A percentile compares a stretch with the other conserved stretches of the same genome.
phyloP scores from a whole-genome alignment of 371 early-diverging fungal genomes.

The Mucor velutinosus region DNA sequence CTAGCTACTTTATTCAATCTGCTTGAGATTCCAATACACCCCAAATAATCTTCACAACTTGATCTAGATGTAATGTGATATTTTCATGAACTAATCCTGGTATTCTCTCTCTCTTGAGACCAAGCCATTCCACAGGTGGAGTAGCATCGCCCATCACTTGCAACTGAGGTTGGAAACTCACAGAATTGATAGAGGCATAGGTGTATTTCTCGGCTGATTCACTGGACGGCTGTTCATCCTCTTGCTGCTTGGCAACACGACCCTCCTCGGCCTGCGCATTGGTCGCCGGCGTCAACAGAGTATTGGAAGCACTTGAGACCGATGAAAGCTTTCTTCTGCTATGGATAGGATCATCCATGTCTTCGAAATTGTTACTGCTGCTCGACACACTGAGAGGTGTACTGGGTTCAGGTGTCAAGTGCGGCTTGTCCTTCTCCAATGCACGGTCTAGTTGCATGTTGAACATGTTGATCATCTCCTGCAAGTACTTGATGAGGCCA shows the following conservation, averaged over 20 bases:
- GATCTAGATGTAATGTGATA: slow-evolving; percentile 48
- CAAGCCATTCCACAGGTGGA: slow-evolving; percentile 66
- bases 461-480: slow-evolving; percentile 57
- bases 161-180: slow-evolving; percentile 56
- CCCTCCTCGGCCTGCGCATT: background rate
- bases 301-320: background rate
- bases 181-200: slow-evolving; percentile 40
- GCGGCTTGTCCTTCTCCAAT: slow-evolving; percentile 12
- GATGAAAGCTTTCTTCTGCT: background rate
- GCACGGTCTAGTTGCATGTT: slow-evolving; percentile 43
- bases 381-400: slow-evolving; percentile 18
- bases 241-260: background rate
- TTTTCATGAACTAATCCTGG: slow-evolving; percentile 57
- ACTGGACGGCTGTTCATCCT: background rate
- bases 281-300: background rate
- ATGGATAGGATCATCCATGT: background rate
- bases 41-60: slow-evolving; percentile 15
- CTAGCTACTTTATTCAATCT: background rate
- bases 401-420: background rate
- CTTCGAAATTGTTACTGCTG: background rate
- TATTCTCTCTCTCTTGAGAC: slow-evolving; percentile 54
- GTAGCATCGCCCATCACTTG: slow-evolving; percentile 66
- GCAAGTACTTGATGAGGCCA: slow-evolving; percentile 70
- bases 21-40: slow-evolving; percentile 17
- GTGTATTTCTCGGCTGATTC: slow-evolving; percentile 12